These are phyloP conservation scores for Apiospora sp. DNA, from an alignment of 2,329 filamentous ascomycete genomes.

Conservation along the genomic window DNA sequence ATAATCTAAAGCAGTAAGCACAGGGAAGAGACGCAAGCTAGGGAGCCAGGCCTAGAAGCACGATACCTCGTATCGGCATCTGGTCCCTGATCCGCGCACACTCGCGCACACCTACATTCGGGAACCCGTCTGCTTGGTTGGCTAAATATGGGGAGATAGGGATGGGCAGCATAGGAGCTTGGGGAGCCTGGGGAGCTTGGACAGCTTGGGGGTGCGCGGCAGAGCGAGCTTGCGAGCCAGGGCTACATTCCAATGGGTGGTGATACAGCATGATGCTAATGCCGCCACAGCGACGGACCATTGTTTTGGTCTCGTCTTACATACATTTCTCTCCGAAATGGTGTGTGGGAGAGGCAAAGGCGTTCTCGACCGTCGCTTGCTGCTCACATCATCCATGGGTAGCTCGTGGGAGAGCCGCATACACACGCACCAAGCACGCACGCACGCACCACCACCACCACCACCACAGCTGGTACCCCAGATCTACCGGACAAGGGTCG, in stretches of 20 bases:
- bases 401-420: slow-evolving; percentile 10
- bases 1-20: not conserved
- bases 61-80: slow-evolving; percentile 13
- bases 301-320: not conserved
- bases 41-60: not conserved
- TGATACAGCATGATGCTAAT: slow-evolving; percentile 20
- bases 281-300: not conserved
- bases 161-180: not conserved
- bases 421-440: not conserved
- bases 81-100: not conserved
- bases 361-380: not conserved
- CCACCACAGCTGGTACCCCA: not conserved
- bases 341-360: slow-evolving; percentile 13
- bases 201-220: not conserved
- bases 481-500: not conserved
- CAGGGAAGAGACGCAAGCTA: not conserved
- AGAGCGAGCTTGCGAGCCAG: not conserved
- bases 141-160: slow-evolving; percentile 9
- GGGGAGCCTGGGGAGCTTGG: not conserved
- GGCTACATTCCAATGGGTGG: not conserved
- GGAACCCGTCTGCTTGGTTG: slow-evolving; percentile 3
- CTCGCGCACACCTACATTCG: not conserved
- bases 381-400: slow-evolving; percentile 15
- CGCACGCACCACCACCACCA: not conserved
- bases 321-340: not conserved